Base-by-base conservation (phyloP, 106 monocot genomes). In the Triglochin maritima region DNA sequence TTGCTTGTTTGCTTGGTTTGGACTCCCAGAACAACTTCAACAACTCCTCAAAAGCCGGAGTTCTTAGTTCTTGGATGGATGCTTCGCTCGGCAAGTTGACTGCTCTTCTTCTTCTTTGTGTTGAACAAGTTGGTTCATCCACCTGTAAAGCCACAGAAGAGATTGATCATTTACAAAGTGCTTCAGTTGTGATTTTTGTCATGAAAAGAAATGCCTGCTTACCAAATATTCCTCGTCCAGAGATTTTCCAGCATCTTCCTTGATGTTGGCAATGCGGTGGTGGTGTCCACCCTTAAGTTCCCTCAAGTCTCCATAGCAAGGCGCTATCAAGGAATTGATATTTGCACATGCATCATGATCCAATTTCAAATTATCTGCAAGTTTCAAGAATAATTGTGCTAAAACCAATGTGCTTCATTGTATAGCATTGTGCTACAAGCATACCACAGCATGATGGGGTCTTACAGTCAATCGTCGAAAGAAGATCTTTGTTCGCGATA, bases 161-260 rank as follows among this genome's bases (percentile, higher is more conserved):
- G 29, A 29, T 29, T 29, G 29, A 29, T 29, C 29, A 29, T 29
- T 29, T 29, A 29, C 29, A 29, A 29, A 29, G 29, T 29, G 29
- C 29, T 29, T 29, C 29, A 29, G 29, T 29, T 52, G 52, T 52
- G 52, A 11, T 11, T 52, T 11, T 0, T 8, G n/a, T 4, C 2
- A 61, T 14, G 49, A 65, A 0, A 15, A 42, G 41, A 42, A 4
- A 49, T 2, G 62, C 42, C 46, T 74, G 52, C 68, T 78, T 86
- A 98, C 96, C 80, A 65, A 43, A 66, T 98, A 98, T 65, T 88
- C 96, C 73, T 91, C 84, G 63, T 86, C 90, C 17, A 98, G 79
- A 67, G 76, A 86, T 50, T 88, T 91, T 44, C 77, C 71, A 8
- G 96, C 73, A 72, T 82, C 72, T 68, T 74, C 85, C 11, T 77